Evolutionary conservation across 352 stramenopile species (phyloP).

Genomic region (Chrysophaeum taylorii): DNA sequence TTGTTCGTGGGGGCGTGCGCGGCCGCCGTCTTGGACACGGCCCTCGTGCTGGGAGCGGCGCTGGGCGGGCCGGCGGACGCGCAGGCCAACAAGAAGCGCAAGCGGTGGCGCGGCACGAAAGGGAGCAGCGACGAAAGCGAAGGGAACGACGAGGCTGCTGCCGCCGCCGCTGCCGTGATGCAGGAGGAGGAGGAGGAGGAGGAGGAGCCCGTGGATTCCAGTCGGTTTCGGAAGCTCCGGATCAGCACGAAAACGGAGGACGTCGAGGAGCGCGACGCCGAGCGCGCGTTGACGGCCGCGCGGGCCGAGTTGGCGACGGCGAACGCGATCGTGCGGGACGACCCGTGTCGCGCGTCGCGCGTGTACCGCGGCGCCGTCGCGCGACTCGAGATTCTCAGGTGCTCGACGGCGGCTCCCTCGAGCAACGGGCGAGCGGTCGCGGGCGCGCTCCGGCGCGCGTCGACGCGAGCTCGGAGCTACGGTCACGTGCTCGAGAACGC

Average conservation of each 20-base stretch:
- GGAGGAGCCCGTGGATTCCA: neutral
- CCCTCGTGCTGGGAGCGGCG: too few relatives aligned
- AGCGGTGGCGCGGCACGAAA: too few relatives aligned
- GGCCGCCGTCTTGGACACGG: too few relatives aligned
- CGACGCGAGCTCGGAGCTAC: neutral
- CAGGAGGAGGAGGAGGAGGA: neutral
- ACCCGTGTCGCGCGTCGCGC: neutral
- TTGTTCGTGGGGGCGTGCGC: too few relatives aligned
- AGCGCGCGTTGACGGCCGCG: neutral
- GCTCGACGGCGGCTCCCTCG: neutral
- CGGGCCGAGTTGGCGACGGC: neutral
- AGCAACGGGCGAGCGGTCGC: neutral
- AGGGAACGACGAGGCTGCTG: too few relatives aligned
- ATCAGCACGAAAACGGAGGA: neutral
- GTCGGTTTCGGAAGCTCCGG: neutral
- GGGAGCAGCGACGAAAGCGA: too few relatives aligned
- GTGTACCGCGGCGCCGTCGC: neutral
- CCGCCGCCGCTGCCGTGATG: too few relatives aligned
- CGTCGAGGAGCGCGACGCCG: neutral
- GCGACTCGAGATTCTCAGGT: neutral
- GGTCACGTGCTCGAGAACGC: constrained; percentile 1
- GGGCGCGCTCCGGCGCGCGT: neutral
- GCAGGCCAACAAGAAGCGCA: too few relatives aligned
- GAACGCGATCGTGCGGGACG: neutral
- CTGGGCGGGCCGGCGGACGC: too few relatives aligned